Evolutionary conservation across 768 basidiomycete genomes (phyloP).

Genomic region (Mycena galopus): DNA sequence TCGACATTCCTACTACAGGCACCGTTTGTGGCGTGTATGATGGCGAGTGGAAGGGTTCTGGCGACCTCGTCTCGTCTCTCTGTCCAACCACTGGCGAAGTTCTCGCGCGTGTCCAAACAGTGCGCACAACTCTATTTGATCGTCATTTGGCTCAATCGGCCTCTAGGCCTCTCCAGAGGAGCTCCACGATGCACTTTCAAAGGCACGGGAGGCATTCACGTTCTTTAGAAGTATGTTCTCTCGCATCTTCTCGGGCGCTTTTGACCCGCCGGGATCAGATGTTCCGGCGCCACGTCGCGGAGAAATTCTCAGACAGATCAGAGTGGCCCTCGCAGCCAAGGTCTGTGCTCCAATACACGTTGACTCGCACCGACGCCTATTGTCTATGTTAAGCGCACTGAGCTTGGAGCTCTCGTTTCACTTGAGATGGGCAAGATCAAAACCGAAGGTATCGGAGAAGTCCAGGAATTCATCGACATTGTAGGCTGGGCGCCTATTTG

Average conservation of each 20-base stretch:
- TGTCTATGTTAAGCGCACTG: constrained; percentile 67
- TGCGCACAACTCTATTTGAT: constrained; percentile 47
- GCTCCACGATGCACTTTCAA: constrained; percentile 74
- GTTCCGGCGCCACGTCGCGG: constrained; percentile 91
- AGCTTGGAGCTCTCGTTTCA: constrained; percentile 85
- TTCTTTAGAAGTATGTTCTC: constrained; percentile 68
- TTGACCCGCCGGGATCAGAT: constrained; percentile 40
- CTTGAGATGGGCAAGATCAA: constrained; percentile 94
- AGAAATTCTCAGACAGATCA: constrained; percentile 88
- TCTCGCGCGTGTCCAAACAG: constrained; percentile 80
- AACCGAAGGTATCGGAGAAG: constrained; percentile 92
- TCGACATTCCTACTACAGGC: constrained; percentile 70
- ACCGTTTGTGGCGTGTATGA: constrained; percentile 85
- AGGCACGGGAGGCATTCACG: constrained; percentile 79
- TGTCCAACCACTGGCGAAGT: constrained; percentile 93
- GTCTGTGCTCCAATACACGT: constrained; percentile 51
- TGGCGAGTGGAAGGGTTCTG: constrained; percentile 84
- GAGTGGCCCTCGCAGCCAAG: constrained; percentile 85
- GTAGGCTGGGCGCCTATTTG: constrained; percentile 59
- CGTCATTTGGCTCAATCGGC: constrained; percentile 23
- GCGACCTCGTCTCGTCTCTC: constrained; percentile 74
- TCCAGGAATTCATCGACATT: constrained; percentile 95
- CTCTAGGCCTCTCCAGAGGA: constrained; percentile 78
- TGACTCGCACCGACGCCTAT: constrained; percentile 29
- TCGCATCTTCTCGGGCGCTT: not conserved